A percentile compares a stretch with the other conserved stretches of the same genome.
These are phyloP conservation scores for Yarrowia phangngaensis DNA, from an alignment of 805 yeast genomes.

Conservation along the genomic window DNA sequence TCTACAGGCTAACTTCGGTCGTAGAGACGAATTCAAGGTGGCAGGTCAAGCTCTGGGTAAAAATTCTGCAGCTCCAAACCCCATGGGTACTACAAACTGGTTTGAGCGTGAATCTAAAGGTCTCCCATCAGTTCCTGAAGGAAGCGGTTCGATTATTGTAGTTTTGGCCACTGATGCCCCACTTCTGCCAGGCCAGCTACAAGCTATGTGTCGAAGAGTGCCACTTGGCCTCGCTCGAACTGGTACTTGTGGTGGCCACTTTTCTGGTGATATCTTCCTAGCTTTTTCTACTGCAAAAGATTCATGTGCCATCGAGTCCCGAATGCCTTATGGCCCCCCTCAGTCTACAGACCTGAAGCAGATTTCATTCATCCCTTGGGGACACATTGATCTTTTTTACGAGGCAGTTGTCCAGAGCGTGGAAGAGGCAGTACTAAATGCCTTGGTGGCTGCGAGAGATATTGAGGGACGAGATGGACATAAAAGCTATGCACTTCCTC, in stretches of 20 bases:
- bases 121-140: slow-evolving; percentile 3
- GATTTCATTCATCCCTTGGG: slow-evolving; percentile 8
- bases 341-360: neutral
- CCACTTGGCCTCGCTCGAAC: slow-evolving; percentile 20
- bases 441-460: slow-evolving; percentile 2
- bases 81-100: slow-evolving; percentile 20
- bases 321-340: slow-evolving; percentile 12
- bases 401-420: slow-evolving; percentile 11
- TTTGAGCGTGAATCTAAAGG: slow-evolving; percentile 15
- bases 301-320: neutral
- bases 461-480: slow-evolving; percentile 17
- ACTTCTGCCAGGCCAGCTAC: neutral
- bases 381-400: slow-evolving; percentile 8
- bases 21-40: slow-evolving; percentile 4
- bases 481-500: slow-evolving; percentile 8
- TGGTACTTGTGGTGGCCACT: slow-evolving; percentile 12
- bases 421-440: slow-evolving; percentile 14
- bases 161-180: slow-evolving; percentile 16
- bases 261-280: slow-evolving; percentile 5
- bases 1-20: slow-evolving; percentile 11
- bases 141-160: slow-evolving; percentile 3
- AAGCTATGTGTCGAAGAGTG: slow-evolving; percentile 3
- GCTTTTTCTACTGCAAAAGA: slow-evolving; percentile 6
- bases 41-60: neutral
- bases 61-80: slow-evolving; percentile 6